Evolutionary conservation across 1,284 basidiomycete genomes (phyloP).

Genomic region (Ceratobasidium sp.): DNA sequence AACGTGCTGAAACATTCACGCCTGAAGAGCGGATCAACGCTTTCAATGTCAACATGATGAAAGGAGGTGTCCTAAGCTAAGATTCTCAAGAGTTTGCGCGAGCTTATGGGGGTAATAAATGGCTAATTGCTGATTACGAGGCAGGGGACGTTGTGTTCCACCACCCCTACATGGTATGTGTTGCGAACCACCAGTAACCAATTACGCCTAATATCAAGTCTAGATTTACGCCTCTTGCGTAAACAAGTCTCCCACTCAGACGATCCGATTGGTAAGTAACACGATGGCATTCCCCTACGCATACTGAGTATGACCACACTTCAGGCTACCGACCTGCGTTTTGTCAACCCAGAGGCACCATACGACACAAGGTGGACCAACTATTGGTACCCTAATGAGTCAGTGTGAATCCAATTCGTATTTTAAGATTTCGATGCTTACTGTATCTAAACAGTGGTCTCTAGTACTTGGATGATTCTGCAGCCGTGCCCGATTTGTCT

Average conservation of each 20-base stretch:
- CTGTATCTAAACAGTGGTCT: not conserved
- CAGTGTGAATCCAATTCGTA: too few relatives aligned
- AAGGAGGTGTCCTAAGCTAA: slow-evolving; percentile 42
- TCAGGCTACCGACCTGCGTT: slow-evolving; percentile 16
- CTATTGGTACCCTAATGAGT: slow-evolving; percentile 29
- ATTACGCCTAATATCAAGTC: not conserved
- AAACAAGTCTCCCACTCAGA: slow-evolving; percentile 13
- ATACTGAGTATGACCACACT: too few relatives aligned
- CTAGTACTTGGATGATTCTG: not conserved
- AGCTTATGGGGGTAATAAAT: slow-evolving; percentile 16
- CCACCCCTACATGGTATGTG: slow-evolving; percentile 8
- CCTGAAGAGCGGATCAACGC: slow-evolving; percentile 50
- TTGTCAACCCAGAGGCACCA: slow-evolving; percentile 20
- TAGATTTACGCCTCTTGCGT: slow-evolving; percentile 29
- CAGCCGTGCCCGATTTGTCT: too few relatives aligned
- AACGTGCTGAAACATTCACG: slow-evolving; percentile 36
- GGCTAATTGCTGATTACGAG: slow-evolving; percentile 26
- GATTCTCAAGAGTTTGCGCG: slow-evolving; percentile 41
- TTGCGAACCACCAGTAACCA: not conserved
- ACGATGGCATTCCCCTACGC: too few relatives aligned
- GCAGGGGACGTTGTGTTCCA: slow-evolving; percentile 29
- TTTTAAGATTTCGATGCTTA: not conserved
- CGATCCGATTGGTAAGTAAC: slow-evolving; percentile 14
- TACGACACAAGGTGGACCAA: slow-evolving; percentile 22
- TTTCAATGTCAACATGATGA: slow-evolving; percentile 52